These are phyloP conservation scores for Arachis hypogaea DNA, from an alignment of 306 rosid genomes.

Conservation along the genomic window DNA sequence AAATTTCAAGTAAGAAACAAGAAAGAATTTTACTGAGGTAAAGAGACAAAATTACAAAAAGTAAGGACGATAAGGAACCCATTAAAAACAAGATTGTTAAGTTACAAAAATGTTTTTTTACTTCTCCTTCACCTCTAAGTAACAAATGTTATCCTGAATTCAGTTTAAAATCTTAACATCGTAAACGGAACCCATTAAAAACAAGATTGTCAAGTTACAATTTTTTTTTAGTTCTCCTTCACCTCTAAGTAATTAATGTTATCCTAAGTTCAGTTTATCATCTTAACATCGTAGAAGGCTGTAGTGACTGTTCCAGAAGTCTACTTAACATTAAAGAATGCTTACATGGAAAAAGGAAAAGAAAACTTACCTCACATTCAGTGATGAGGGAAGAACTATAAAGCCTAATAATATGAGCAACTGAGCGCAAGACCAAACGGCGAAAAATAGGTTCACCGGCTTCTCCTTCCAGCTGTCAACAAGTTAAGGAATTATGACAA, in stretches of 20 bases:
- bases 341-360: conserved; percentile 34
- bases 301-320: conserved; percentile 23
- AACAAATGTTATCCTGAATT: not conserved
- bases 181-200: not conserved
- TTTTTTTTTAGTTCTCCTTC: not conserved
- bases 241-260: not conserved
- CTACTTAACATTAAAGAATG: conserved; percentile 24
- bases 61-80: not conserved
- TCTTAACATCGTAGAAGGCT: not conserved
- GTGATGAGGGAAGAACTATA: conserved; percentile 94
- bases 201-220: not conserved
- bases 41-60: not conserved
- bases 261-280: not conserved
- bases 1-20: not conserved
- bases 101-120: not conserved
- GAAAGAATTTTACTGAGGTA: not conserved
- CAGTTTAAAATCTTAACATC: not conserved
- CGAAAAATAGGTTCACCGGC: conserved; percentile 93
- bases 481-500: conserved; percentile 34
- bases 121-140: not conserved
- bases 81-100: not conserved
- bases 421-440: conserved; percentile 95
- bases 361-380: conserved; percentile 86
- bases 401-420: conserved; percentile 96
- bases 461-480: conserved; percentile 89